phyloP scores from a whole-genome alignment of 495 filamentous ascomycete species.

The Tricharina praecox region DNA sequence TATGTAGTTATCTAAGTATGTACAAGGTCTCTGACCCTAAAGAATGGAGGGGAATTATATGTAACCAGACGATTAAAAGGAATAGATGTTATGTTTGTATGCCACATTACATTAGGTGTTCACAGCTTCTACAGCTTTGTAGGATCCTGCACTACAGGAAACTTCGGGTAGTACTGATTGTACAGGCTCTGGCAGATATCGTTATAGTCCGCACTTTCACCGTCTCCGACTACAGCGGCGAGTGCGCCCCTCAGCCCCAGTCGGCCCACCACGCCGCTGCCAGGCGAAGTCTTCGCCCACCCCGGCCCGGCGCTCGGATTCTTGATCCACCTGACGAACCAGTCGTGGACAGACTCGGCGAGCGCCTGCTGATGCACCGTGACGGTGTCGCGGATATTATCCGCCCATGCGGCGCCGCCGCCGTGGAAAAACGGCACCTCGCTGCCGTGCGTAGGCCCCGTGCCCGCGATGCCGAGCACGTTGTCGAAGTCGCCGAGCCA shows the following conservation, averaged over 20 bases:
- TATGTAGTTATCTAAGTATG: too few relatives aligned
- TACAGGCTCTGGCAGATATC: neutral
- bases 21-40: too few relatives aligned
- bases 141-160: neutral
- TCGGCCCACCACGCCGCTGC: neutral
- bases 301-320: neutral
- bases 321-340: neutral
- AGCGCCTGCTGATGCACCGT: neutral
- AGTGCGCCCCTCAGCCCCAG: neutral
- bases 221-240: neutral
- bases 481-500: neutral
- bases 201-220: neutral
- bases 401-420: neutral
- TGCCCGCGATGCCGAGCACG: neutral
- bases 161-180: neutral
- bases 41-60: too few relatives aligned
- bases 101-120: too few relatives aligned
- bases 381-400: neutral
- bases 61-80: too few relatives aligned
- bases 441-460: neutral
- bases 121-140: neutral
- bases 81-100: too few relatives aligned
- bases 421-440: constrained; percentile 1
- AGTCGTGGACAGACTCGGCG: neutral
- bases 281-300: neutral